Base-by-base conservation (phyloP, 305 asterid genomes). In the Fraxinus ornus region DNA sequence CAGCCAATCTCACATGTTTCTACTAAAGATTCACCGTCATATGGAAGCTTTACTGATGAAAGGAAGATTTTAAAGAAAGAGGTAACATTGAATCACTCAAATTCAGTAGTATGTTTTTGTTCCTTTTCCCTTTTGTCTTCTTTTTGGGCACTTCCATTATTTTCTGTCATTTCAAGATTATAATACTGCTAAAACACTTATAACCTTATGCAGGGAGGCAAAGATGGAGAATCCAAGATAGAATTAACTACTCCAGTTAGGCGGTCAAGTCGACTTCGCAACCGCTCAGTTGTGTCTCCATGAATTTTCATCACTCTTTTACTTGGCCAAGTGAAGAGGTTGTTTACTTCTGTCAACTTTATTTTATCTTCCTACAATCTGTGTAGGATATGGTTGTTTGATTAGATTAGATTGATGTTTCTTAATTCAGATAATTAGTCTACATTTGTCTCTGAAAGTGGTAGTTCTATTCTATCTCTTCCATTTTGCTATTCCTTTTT, bases 261-360 rank as follows among this genome's bases (percentile, higher is more conserved):
- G 88, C 88, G 97, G 84, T 94, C 98, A 22, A 89, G 89, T 81
- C 86, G 97, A 82, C 85, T 94, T 72, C 94, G 91, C 33, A 90
- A 78, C 52, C 92, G 92, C 73, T 78, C 91, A 6, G 82, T 78
- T 5, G 30, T 44, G 68, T 92, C 95, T 22, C 93, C 94, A 72
- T 90, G 87, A 90, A 52, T 64, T 49, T 41, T 73, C 33, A 33
- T 41, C 55, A 36, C 62, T 71, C 66, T 36, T 83, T 52, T 79
- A 19, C 73, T 32, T 19, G 76, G 39, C 77, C 7, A 33, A 2
- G 68, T 57, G 68, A 26, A 78, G 78, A 81, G 80, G 75, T 30
- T 60, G 55, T 60, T 60, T 12, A 44, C 39, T 52, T 75, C 62
- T 49, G 12, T 9, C 52, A 71, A 44, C 72, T 22, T 77, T 30